These are phyloP conservation scores for Dictyostelium firmibasis DNA, from an alignment of 78 protist genomes.

Conservation along the genomic window DNA sequence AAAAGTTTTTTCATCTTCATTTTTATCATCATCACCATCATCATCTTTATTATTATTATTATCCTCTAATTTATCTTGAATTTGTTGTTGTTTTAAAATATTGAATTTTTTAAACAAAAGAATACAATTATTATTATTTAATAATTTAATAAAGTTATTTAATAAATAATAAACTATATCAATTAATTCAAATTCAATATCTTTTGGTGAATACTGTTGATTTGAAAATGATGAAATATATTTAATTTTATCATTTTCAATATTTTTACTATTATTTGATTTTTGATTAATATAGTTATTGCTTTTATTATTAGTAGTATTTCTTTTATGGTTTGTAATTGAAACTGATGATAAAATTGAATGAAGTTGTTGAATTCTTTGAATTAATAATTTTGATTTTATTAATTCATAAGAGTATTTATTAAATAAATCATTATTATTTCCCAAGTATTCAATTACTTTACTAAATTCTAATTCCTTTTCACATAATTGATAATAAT, in stretches of 20 bases:
- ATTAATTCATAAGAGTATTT: background rate
- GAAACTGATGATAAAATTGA: slow-evolving; percentile 32
- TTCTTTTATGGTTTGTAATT: background rate
- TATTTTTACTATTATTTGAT: background rate
- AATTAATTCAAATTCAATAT: background rate
- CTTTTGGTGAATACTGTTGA: background rate
- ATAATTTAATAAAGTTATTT: background rate
- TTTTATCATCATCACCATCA: no score
- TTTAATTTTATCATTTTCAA: background rate
- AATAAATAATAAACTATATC: background rate
- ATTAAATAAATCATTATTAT: background rate
- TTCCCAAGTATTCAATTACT: background rate
- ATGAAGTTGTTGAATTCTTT: slow-evolving; percentile 56
- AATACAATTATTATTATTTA: background rate
- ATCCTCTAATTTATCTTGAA: background rate
- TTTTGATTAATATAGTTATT: background rate
- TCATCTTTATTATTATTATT: background rate
- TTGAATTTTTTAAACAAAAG: background rate
- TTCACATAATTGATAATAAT: slow-evolving; percentile 52
- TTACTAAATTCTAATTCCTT: slow-evolving; percentile 17
- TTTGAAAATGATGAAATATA: background rate
- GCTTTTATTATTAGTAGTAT: no score
- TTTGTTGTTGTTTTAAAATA: background rate
- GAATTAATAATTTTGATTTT: background rate
- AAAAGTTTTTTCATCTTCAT: background rate